Evolutionary conservation across 208 protist genomes (phyloP).

Genomic region (Trypanosoma caninum): DNA sequence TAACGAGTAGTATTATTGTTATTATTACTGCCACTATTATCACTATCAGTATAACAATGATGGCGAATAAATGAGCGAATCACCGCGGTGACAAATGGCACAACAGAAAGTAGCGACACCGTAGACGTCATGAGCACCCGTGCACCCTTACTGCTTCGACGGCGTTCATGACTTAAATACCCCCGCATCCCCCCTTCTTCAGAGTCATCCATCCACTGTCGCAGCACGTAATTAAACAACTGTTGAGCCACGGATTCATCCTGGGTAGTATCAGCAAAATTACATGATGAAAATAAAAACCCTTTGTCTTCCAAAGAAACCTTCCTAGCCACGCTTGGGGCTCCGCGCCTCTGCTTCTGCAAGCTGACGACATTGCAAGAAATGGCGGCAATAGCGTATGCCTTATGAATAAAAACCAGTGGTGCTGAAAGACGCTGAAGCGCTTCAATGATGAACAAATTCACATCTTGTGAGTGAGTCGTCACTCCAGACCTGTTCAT

Average conservation of each 20-base stretch:
- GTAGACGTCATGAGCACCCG: conserved; percentile 7
- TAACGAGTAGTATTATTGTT: no score
- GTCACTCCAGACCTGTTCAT: no score
- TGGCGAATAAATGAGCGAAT: not conserved
- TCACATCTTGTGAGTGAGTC: not conserved
- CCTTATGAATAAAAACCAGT: not conserved
- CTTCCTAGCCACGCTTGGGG: not conserved
- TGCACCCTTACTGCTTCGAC: not conserved
- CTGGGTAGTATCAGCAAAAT: not conserved
- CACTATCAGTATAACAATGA: no score
- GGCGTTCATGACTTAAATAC: not conserved
- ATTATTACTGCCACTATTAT: no score
- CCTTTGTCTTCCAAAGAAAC: not conserved
- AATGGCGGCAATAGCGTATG: conserved; percentile 1
- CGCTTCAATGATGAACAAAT: not conserved
- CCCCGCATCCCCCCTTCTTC: not conserved
- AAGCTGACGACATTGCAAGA: not conserved
- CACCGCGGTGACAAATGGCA: conserved; percentile 1
- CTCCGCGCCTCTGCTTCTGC: no score
- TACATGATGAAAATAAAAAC: not conserved
- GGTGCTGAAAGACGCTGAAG: conserved; percentile 2
- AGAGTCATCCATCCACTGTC: not conserved
- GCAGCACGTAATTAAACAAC: not conserved
- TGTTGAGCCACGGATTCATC: not conserved
- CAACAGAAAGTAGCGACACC: not conserved